These are phyloP conservation scores for Xylaria sp. DNA, from an alignment of 2,329 filamentous ascomycete species.

Conservation along the genomic window DNA sequence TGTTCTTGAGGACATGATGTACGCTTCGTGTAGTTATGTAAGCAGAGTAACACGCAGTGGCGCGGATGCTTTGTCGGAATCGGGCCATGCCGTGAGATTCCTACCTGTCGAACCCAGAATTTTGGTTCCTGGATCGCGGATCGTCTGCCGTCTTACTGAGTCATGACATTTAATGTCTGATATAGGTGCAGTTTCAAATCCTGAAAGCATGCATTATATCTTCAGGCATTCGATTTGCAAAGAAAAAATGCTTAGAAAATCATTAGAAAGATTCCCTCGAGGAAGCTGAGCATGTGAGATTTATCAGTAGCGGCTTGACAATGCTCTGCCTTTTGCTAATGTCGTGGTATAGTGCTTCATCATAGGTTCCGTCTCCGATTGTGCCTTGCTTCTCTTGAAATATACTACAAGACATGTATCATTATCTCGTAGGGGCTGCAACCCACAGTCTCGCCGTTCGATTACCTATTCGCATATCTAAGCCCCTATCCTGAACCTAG, in stretches of 20 bases:
- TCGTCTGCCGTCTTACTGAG: not conserved
- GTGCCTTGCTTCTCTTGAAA: not conserved
- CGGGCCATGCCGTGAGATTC: constrained; percentile 4
- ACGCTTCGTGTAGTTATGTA: not conserved
- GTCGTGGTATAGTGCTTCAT: no score
- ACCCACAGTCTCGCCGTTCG: not conserved
- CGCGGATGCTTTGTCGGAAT: not conserved
- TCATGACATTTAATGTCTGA: not conserved
- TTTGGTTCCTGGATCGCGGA: not conserved
- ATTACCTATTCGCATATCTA: not conserved
- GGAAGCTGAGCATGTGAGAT: no score
- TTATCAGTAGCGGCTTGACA: no score
- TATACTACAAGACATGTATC: not conserved
- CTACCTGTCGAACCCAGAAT: not conserved
- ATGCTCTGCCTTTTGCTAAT: no score
- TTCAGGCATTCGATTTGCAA: not conserved
- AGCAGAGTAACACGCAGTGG: not conserved
- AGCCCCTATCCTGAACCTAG: not conserved
- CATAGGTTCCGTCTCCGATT: no score
- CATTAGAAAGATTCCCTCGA: not conserved
- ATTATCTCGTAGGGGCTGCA: not conserved
- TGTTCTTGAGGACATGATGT: not conserved
- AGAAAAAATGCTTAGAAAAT: not conserved
- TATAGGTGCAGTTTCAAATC: not conserved
- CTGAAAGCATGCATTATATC: not conserved